Evolutionary conservation across 495 filamentous ascomycete species (phyloP), one percentile per base, ranked within the genome.

Genomic region (Articulospora tetracladia): DNA sequence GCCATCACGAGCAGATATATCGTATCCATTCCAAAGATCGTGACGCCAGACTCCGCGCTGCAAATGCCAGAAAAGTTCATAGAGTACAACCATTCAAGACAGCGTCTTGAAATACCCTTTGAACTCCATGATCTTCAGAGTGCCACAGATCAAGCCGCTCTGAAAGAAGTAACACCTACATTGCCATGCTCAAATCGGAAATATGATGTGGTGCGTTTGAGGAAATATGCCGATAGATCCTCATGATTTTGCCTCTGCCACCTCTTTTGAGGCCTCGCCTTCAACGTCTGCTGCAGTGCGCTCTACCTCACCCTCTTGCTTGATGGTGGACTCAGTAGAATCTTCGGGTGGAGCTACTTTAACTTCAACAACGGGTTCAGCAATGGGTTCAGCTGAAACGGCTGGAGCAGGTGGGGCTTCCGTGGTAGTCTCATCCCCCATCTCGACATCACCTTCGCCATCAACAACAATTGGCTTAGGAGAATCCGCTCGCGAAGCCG

Each of bases 361-460:
- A 17, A 32, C 25, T 19, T 36, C 53, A 57, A 50, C 19, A 36
- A 44, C 58, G 20, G 44, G 20, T 19, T 36, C 53, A 57, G 53
- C 19, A 36, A 44, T 34, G 55, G 65, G 32, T 46, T 55, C 25
- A 49, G 59, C 57, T 28, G 57, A 15, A 30, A 48, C 24, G 13
- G 12, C 17, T 4, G 50, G 39, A 53, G 50, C 25, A 4, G 47
- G 17, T 4, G 47, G 47, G 3, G 67, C 64, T 1, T 66, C 36
- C 10, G 57, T 7, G 10, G 55, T 28, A 6, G 65, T 41, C 55
- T 69, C 65, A 25, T 70, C 71, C 3, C 74, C 83, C 61, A 86
- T 87, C 12, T 83, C 70, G 3, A 83, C 77, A 65, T 89, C 87
- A 57, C 85, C 83, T 24, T 82, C 82, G 34, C 83, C 78, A 24